A percentile compares a stretch with the other conserved stretches of the same genome.
These are phyloP conservation scores for Rubia peregrina DNA, from an alignment of 305 asterid species.

Conservation along the genomic window DNA sequence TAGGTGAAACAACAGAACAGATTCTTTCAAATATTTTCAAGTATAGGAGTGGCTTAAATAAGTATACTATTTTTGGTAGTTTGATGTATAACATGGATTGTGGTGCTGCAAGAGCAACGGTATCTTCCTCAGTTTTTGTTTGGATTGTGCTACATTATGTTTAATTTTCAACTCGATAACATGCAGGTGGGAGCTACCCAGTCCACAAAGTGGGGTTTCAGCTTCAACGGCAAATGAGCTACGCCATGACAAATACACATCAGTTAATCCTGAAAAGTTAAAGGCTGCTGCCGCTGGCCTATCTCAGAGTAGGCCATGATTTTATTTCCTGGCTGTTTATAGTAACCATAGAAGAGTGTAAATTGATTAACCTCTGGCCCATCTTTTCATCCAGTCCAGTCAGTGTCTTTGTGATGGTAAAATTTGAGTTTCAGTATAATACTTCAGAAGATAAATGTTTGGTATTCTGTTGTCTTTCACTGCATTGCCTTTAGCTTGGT, in stretches of 20 bases:
- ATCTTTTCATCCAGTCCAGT: background rate
- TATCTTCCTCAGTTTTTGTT: background rate
- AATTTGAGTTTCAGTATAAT: background rate
- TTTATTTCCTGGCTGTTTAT: background rate
- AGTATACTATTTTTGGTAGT: background rate
- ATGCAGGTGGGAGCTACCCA: slow-evolving; percentile 77
- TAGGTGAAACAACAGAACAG: background rate
- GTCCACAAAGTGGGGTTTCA: slow-evolving; percentile 35
- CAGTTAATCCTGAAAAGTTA: slow-evolving; percentile 64
- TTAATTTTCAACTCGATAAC: background rate
- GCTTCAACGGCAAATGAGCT: slow-evolving; percentile 89
- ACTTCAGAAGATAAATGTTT: background rate
- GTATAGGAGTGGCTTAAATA: background rate
- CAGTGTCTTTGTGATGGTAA: background rate
- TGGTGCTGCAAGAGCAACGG: background rate
- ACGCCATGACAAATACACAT: slow-evolving; percentile 47
- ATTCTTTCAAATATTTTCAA: background rate
- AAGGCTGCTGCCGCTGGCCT: slow-evolving; percentile 75
- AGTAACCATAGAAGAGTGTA: background rate
- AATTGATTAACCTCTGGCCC: background rate
- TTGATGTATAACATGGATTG: background rate
- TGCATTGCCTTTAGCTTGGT: background rate
- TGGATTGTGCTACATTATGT: slow-evolving; percentile 8
- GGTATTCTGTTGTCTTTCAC: background rate
- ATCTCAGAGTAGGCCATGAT: slow-evolving; percentile 47